A percentile compares a stretch with the other conserved stretches of the same genome.
phyloP scores from a whole-genome alignment of 208 protist species.

The Crithidia sp. region DNA sequence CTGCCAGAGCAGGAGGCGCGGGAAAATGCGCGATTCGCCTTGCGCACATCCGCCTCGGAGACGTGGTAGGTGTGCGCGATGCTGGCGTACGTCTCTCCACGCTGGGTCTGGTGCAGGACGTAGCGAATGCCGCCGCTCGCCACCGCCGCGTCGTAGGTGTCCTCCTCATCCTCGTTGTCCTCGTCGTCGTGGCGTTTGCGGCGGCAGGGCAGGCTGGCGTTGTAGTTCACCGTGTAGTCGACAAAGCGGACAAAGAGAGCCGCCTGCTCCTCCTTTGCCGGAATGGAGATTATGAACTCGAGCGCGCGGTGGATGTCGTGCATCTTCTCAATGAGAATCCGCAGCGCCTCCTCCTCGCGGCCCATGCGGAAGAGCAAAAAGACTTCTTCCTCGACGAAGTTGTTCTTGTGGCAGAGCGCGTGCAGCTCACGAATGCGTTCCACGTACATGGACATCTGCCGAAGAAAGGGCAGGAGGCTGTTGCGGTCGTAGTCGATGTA shows the following conservation, averaged over 20 bases:
- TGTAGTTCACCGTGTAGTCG: conserved; percentile 43
- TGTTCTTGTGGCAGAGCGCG: conserved; percentile 67
- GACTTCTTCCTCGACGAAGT: conserved; percentile 70
- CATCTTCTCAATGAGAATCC: conserved; percentile 57
- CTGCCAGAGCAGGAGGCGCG: not conserved
- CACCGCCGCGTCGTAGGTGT: conserved; percentile 19
- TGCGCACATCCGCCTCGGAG: conserved; percentile 25
- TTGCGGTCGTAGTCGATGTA: conserved; percentile 77
- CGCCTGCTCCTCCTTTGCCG: conserved; percentile 60
- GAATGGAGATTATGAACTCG: conserved; percentile 34
- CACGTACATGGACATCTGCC: conserved; percentile 63
- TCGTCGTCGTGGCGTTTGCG: conserved; percentile 13
- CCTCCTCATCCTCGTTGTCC: conserved; percentile 2
- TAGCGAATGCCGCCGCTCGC: conserved; percentile 29
- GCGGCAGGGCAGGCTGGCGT: conserved; percentile 38
- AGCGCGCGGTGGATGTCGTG: conserved; percentile 34
- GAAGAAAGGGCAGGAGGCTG: conserved; percentile 61
- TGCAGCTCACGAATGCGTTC: conserved; percentile 70
- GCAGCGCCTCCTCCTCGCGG: conserved; percentile 77
- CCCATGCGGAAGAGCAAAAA: conserved; percentile 80
- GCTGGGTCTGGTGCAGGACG: conserved; percentile 42
- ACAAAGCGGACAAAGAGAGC: conserved; percentile 62
- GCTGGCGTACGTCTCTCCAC: conserved; percentile 51
- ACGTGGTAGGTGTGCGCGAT: conserved; percentile 63
- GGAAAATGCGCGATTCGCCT: conserved; percentile 10